Base-by-base conservation (phyloP, 345 rosid genomes). In the Eucalyptus coolabah region DNA sequence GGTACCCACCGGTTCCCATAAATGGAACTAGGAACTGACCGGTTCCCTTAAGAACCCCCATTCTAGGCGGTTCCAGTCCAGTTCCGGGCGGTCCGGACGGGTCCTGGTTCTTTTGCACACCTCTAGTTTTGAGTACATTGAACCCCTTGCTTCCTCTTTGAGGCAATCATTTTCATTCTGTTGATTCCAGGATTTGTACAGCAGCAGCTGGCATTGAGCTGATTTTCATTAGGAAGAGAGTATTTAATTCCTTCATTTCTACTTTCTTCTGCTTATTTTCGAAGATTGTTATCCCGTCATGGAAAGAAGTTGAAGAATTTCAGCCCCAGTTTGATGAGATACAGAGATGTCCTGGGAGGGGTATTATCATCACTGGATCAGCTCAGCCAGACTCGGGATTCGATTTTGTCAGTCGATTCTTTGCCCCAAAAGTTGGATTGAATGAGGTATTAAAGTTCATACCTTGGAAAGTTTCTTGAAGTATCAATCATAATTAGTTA, bases 351-450 rank as follows among this genome's bases (percentile, higher is more conserved):
- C 94, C 97, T 24, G 96, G 92, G 88, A 18, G 80, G 60, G 97
- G 97, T 37, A 89, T 95, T 11, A 91, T 95, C 69, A 95, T 96
- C 42, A 90, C 98, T 86, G 95, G 94, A 47, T 91, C 87, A 82
- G 97, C 94, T 72, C 90, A 95, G 28, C 82, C 90, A 13, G 97
- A 92, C 32, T 94, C 97, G 50, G 93, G 90, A 28, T 96, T 96
- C 89, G 96, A 95, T 90, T 94, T 95, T 86, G 90, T 89, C 34
- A 96, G 97, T 90, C 95, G 99, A n/a, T 95, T 42, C 93, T 97
- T 96, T 50, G 90, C 90, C 87, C 99, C 98, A 12, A 95, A 94
- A 89, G 18, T 89, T 4, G 97, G 99, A 28, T 9, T 96, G 82
- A 88, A 93, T 53, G 98, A 96, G 99, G 99, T 93, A 92, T 80